A percentile compares a stretch with the other conserved stretches of the same genome.
These are phyloP conservation scores for Saccharomyces hybrid DNA, from an alignment of 1,139 yeast species.

Conservation along the genomic window DNA sequence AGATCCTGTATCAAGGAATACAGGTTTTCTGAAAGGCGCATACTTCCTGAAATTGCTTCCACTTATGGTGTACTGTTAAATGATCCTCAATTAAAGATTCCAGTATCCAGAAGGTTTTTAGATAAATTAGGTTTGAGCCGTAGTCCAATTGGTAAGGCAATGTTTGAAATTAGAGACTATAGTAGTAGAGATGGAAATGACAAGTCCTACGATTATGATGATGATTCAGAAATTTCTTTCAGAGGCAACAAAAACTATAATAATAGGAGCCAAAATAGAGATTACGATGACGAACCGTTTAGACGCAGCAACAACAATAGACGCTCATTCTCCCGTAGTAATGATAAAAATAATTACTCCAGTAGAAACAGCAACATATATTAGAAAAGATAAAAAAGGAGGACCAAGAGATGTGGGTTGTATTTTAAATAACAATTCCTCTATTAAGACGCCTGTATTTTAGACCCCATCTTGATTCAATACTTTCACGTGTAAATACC, in stretches of 20 bases:
- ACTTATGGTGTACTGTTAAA: conserved; percentile 22
- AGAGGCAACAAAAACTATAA: neutral
- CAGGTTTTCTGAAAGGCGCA: conserved; percentile 14
- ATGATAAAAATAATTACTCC: neutral
- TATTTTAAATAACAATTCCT: neutral
- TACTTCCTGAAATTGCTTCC: conserved; percentile 20
- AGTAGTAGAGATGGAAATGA: neutral
- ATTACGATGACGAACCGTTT: conserved; percentile 10
- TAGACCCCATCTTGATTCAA: neutral
- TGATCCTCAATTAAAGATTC: conserved; percentile 19
- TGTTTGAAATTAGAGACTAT: conserved; percentile 11
- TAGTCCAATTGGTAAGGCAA: conserved; percentile 14
- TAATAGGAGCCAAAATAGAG: neutral
- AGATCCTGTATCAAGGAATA: conserved; percentile 21
- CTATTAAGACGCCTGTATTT: neutral
- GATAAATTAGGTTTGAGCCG: conserved; percentile 17
- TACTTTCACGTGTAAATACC: neutral
- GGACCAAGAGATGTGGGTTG: neutral
- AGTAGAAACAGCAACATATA: neutral
- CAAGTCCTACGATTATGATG: neutral
- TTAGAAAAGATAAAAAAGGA: neutral
- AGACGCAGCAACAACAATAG: conserved; percentile 28
- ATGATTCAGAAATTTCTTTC: neutral
- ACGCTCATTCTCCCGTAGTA: neutral
- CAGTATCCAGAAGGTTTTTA: conserved; percentile 13